phyloP scores from a whole-genome alignment of 768 basidiomycete genomes.

The Imleria badia region DNA sequence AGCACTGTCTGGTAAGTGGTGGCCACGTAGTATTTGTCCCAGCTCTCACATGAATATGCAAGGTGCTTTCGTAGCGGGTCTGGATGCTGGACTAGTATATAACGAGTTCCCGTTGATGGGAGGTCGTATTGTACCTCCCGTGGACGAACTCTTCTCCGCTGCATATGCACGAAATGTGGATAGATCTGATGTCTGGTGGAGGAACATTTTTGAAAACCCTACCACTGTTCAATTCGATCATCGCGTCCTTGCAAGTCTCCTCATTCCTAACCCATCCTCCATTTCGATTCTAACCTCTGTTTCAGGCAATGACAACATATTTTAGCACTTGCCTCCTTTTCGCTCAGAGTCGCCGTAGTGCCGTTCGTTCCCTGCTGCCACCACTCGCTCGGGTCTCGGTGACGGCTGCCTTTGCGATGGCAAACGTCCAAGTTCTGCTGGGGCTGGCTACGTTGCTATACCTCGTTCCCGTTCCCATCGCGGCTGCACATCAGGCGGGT shows the following conservation, averaged over 20 bases:
- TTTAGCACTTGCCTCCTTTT: slow-evolving; percentile 63
- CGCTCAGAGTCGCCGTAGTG: slow-evolving; percentile 52
- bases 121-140: slow-evolving; percentile 76
- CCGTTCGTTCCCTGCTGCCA: slow-evolving; percentile 51
- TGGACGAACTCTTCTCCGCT: slow-evolving; percentile 75
- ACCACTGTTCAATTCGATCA: slow-evolving; percentile 98
- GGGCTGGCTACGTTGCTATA: slow-evolving; percentile 84
- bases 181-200: slow-evolving; percentile 85
- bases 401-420: slow-evolving; percentile 70
- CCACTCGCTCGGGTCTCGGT: slow-evolving; percentile 54
- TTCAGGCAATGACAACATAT: slow-evolving; percentile 85
- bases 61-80: slow-evolving; percentile 98
- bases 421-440: slow-evolving; percentile 77
- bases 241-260: slow-evolving; percentile 72
- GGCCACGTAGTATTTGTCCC: not conserved
- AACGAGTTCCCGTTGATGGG: slow-evolving; percentile 99
- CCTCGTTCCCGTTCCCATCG: slow-evolving; percentile 89
- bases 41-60: slow-evolving; percentile 7
- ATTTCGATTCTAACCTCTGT: not conserved
- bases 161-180: slow-evolving; percentile 71
- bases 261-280: not conserved
- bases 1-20: slow-evolving; percentile 76
- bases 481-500: slow-evolving; percentile 94
- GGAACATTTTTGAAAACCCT: slow-evolving; percentile 96
- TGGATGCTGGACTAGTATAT: slow-evolving; percentile 96